Conservation (phyloP, 495 filamentous ascomycete species). For the Aspergillus carlsbadensis region DNA sequence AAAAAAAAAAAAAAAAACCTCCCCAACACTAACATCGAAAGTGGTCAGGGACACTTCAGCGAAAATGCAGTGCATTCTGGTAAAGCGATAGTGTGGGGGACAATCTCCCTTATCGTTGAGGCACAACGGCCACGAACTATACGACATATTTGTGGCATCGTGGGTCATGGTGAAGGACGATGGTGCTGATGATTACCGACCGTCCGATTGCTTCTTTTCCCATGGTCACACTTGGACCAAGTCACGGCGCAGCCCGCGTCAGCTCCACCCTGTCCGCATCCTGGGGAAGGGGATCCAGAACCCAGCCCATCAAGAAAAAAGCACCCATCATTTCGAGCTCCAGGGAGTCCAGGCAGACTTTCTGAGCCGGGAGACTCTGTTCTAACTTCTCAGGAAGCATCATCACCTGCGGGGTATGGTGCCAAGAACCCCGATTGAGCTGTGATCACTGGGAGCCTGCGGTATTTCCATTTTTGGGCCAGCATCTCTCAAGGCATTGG, state of each 20-base stretch:
- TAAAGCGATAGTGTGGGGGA: constrained; percentile 10
- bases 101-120: background rate
- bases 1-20: background rate
- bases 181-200: constrained; percentile 10
- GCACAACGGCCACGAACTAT: background rate
- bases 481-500: background rate
- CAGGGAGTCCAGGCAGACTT: background rate
- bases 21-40: background rate
- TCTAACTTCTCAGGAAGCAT: background rate
- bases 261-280: constrained; percentile 14
- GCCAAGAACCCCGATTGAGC: background rate
- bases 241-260: constrained; percentile 15
- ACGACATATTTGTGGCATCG: background rate
- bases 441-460: background rate
- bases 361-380: background rate
- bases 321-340: background rate
- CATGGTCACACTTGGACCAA: constrained; percentile 6
- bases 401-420: constrained; percentile 1
- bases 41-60: background rate
- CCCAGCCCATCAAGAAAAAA: constrained; percentile 3
- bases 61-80: constrained; percentile 1
- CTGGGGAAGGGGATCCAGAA: constrained; percentile 10
- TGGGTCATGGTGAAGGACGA: background rate
- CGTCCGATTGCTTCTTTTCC: constrained; percentile 9
- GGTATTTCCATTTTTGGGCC: background rate